Evolutionary conservation across 192 early-diverging fungal species (phyloP), one percentile per base, ranked within the genome.

Genomic region (Linnemannia exigua): DNA sequence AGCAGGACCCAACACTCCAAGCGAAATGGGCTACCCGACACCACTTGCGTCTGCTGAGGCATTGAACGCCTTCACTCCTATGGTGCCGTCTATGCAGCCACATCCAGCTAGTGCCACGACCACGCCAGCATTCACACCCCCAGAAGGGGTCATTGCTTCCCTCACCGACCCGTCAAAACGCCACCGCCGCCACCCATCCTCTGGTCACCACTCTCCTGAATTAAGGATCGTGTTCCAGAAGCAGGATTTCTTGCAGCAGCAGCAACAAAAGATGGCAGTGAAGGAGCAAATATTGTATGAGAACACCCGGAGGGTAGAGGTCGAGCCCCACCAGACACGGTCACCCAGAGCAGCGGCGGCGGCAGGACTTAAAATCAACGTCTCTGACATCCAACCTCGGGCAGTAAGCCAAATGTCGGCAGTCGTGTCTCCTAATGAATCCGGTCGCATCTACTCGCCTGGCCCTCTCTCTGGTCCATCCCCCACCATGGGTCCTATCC

Each of bases 141-240:
- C 79, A 5, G 84, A 86, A 11, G 70, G 74, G 1, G 50, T 52
- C 2, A 48, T 72, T n/a, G 51, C 75, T 8, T 68, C 78, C 2
- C 70, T 79, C 19, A 5, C 78, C 20, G 78, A 80, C 25, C 70
- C 84, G 17, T 66, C 70, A 33, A 86, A 79, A 38, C 50, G 84
- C 2, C 84, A 86, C 46, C 74, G 84, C 22, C 84, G 84, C 3
- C 84, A 86, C 33, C 84, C 79, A 20, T 86, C 84, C 2, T 86
- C 84, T n/a, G 84, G 78, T 31, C 79, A 86, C 44, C 84, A 86
- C 50, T 86, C 84, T 12, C 84, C 84, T 5, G 84, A 86, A 16
- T 58, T 76, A 4, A 68, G 84, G 12, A 80, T 80, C 12, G 7
- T 51, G 19, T 33, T 77, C 19, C 75, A 79, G 52, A 86, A 74